A percentile compares a stretch with the other conserved stretches of the same genome.
These are phyloP conservation scores for Phycomyces nitens DNA, from an alignment of 192 early-diverging fungal genomes.

Conservation along the genomic window DNA sequence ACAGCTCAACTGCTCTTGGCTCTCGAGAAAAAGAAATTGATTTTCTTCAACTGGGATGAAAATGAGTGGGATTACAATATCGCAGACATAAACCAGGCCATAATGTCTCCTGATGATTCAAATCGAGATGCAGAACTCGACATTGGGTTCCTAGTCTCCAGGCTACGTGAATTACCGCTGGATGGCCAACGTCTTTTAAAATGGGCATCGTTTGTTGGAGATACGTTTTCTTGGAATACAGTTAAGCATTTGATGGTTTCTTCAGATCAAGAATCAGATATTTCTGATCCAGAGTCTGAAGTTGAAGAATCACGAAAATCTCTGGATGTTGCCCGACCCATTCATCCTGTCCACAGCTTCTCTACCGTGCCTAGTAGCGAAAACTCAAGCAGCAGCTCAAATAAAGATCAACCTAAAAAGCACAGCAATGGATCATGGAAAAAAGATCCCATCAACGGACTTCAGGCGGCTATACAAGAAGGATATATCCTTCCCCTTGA, in stretches of 20 bases:
- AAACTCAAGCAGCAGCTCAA: too few species aligned
- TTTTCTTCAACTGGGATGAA: conserved; percentile 35
- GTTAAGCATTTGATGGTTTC: conserved; percentile 26
- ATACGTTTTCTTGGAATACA: conserved; percentile 32
- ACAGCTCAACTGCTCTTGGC: conserved; percentile 19
- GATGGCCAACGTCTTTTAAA: conserved; percentile 31
- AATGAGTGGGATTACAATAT: conserved; percentile 34
- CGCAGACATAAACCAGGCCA: conserved; percentile 17
- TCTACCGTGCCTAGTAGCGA: too few species aligned
- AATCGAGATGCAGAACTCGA: conserved; percentile 22
- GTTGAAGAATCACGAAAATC: background rate
- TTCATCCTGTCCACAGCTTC: too few species aligned
- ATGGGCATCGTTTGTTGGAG: conserved; percentile 34
- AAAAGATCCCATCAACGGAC: conserved; percentile 27
- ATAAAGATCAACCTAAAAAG: too few species aligned
- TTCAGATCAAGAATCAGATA: conserved; percentile 24
- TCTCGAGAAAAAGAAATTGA: conserved; percentile 28
- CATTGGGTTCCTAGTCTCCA: conserved; percentile 17
- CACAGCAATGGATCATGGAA: background rate
- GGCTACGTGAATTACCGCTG: conserved; percentile 19
- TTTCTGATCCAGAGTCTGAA: conserved; percentile 7
- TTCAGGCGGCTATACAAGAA: conserved; percentile 31
- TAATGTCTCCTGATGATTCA: conserved; percentile 9
- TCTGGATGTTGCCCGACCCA: background rate
- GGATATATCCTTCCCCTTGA: conserved; percentile 30